phyloP scores from a whole-genome alignment of 2,329 filamentous ascomycete genomes.

The Ciborinia camelliae region DNA sequence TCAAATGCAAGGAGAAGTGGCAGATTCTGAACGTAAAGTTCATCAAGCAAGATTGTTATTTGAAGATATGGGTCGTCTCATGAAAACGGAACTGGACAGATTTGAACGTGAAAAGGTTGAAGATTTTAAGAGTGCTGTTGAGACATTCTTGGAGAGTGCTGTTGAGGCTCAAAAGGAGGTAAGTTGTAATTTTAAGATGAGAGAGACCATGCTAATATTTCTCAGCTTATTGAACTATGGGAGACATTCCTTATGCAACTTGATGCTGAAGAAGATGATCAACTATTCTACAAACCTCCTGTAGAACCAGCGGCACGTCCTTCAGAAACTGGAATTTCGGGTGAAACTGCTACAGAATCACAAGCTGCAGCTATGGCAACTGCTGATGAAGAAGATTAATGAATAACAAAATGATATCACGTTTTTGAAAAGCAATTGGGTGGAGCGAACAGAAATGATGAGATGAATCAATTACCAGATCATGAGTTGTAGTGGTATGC shows the following conservation, averaged over 20 bases:
- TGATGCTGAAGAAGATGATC: conserved; percentile 85
- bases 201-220: conserved; percentile 19
- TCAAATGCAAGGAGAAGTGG: conserved; percentile 87
- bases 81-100: conserved; percentile 85
- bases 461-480: conserved; percentile 11
- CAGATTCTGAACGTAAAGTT: conserved; percentile 89
- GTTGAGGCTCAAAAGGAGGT: conserved; percentile 99
- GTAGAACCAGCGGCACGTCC: conserved; percentile 49
- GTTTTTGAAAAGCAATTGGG: conserved; percentile 14
- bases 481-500: conserved; percentile 9
- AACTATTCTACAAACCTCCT: conserved; percentile 61
- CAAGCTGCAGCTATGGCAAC: conserved; percentile 25
- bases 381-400: conserved; percentile 32
- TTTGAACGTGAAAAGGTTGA: conserved; percentile 98
- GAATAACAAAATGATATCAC: conserved; percentile 15
- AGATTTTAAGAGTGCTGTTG: conserved; percentile 96
- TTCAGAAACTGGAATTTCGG: conserved; percentile 42
- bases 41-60: conserved; percentile 88
- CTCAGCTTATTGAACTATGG: conserved; percentile 78
- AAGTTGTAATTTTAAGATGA: conserved; percentile 36
- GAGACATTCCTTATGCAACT: conserved; percentile 97
- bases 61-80: conserved; percentile 93
- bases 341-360: conserved; percentile 29
- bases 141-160: conserved; percentile 94
- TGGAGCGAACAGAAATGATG: conserved; percentile 5